Evolutionary conservation across 1,284 basidiomycete genomes (phyloP).

Genomic region (Mycosarcoma maydis): DNA sequence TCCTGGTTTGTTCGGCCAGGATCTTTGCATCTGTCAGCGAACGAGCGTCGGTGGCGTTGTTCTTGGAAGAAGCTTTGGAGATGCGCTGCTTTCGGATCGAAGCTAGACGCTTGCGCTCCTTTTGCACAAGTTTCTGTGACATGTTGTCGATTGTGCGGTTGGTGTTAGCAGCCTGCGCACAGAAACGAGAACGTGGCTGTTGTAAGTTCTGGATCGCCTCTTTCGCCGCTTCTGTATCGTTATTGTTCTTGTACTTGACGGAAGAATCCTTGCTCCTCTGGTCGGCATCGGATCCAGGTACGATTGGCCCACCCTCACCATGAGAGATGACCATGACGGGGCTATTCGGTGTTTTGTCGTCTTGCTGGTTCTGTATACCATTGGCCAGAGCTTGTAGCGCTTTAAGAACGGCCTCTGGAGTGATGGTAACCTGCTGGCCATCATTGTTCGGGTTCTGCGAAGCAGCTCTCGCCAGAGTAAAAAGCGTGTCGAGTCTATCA

Average conservation of each 20-base stretch:
- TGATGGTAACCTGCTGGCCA: neutral
- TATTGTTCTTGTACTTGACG: neutral
- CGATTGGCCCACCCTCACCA: slow-evolving; percentile 22
- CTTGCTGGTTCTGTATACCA: slow-evolving; percentile 8
- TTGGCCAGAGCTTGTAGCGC: slow-evolving; percentile 17
- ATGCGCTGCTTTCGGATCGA: slow-evolving; percentile 22
- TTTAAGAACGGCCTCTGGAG: slow-evolving; percentile 19
- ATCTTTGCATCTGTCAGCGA: slow-evolving; percentile 29
- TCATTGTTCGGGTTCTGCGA: neutral
- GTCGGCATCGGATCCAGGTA: neutral
- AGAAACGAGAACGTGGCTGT: slow-evolving; percentile 36
- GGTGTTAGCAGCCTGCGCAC: slow-evolving; percentile 29
- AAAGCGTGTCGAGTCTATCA: neutral
- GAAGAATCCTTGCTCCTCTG: neutral
- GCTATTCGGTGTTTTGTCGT: neutral
- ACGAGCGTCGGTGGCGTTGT: slow-evolving; percentile 9
- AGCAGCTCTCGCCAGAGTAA: neutral
- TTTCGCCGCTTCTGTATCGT: slow-evolving; percentile 11
- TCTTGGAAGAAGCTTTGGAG: slow-evolving; percentile 1
- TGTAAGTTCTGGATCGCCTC: slow-evolving; percentile 9
- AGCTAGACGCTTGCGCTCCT: slow-evolving; percentile 24
- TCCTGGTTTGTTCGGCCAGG: slow-evolving; percentile 32
- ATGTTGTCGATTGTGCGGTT: slow-evolving; percentile 26
- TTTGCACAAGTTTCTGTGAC: slow-evolving; percentile 9
- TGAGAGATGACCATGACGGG: slow-evolving; percentile 22